Conservation (phyloP, 2,329 filamentous ascomycete genomes). For the Trichophyton rubrum region DNA sequence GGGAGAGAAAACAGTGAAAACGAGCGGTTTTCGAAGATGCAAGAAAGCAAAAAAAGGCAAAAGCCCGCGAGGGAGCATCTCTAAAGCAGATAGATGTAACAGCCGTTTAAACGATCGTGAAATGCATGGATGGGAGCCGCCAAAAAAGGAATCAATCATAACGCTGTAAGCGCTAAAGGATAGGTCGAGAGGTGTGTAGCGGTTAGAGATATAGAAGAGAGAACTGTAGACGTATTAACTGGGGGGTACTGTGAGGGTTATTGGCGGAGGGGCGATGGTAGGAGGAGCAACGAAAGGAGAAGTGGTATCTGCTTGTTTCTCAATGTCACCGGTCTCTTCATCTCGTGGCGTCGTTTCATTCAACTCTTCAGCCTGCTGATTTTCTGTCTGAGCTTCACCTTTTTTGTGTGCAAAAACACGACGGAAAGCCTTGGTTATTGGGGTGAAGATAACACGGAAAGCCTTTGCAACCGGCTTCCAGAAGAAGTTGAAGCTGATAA, state of each 20-base stretch:
- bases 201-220: background rate
- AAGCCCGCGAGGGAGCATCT: background rate
- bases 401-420: slow-evolving; percentile 14
- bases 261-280: slow-evolving; percentile 22
- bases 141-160: background rate
- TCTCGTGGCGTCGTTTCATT: slow-evolving; percentile 11
- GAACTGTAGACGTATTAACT: slow-evolving; percentile 9
- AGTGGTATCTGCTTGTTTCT: slow-evolving; percentile 9
- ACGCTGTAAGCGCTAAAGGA: background rate
- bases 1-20: background rate
- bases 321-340: slow-evolving; percentile 9
- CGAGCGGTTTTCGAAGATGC: background rate
- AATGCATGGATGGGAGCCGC: background rate
- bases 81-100: background rate
- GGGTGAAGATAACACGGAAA: slow-evolving; percentile 20
- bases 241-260: slow-evolving; percentile 29
- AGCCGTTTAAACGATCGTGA: background rate
- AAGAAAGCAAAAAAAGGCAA: background rate
- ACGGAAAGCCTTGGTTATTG: slow-evolving; percentile 17
- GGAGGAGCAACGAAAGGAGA: slow-evolving; percentile 26
- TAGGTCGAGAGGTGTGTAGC: too few relatives aligned
- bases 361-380: slow-evolving; percentile 11
- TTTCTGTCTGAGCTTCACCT: slow-evolving; percentile 5
- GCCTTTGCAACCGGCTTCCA: slow-evolving; percentile 31
- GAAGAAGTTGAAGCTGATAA: slow-evolving; percentile 41